Conservation (phyloP, 306 rosid species). For the Sophora flavescens region DNA sequence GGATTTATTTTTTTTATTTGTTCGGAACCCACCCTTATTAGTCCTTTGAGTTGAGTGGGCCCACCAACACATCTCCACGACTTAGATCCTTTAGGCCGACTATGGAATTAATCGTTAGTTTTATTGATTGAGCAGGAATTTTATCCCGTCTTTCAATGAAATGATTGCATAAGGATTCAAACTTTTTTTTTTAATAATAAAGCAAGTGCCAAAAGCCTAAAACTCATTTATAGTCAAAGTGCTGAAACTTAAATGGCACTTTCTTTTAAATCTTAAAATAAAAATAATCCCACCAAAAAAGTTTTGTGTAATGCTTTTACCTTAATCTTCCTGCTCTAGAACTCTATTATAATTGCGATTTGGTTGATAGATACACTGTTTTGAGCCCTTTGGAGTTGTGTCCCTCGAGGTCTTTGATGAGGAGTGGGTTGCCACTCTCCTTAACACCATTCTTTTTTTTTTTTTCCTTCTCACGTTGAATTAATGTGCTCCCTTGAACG, state of each 20-base stretch:
- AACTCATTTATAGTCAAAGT: background rate
- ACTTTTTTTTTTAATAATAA: no score
- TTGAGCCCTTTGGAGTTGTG: constrained; percentile 30
- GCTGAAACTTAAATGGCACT: background rate
- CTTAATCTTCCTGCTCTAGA: background rate
- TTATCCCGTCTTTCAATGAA: no score
- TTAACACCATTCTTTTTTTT: background rate
- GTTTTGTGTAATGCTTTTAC: background rate
- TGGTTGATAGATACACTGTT: constrained; percentile 44
- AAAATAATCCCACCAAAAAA: background rate
- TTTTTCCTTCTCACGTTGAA: constrained; percentile 1
- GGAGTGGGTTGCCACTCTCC: constrained; percentile 56
- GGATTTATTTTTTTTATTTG: background rate
- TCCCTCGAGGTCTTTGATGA: constrained; percentile 39
- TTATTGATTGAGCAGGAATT: no score
- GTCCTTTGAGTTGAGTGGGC: no score
- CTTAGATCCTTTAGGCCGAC: no score
- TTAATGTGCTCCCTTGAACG: constrained; percentile 37
- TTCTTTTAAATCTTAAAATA: background rate
- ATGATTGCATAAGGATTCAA: no score
- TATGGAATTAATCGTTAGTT: no score
- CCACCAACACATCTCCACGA: no score
- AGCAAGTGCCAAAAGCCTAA: background rate
- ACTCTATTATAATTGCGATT: constrained; percentile 1
- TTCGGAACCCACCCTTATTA: no score